These are phyloP conservation scores for Rhynchospora breviuscula DNA, from an alignment of 176 grass and related monocot species.

Conservation along the genomic window DNA sequence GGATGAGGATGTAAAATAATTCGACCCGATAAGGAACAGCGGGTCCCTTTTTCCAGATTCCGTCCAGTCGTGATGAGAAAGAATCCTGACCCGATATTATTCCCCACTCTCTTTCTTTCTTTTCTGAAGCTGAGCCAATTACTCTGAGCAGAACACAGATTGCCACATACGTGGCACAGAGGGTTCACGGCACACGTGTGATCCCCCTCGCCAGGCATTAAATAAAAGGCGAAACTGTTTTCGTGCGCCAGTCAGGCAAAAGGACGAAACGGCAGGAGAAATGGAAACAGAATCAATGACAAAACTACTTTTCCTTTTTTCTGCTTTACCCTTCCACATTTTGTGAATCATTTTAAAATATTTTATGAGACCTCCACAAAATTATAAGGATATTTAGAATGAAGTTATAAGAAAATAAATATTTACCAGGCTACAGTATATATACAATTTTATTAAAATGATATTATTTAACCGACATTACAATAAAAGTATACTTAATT, in stretches of 20 bases:
- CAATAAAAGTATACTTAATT: no score
- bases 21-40: not conserved
- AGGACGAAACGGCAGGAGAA: conserved; percentile 18
- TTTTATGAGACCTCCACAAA: not conserved
- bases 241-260: conserved; percentile 7
- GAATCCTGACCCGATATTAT: conserved; percentile 23
- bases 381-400: no score
- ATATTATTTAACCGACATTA: not conserved
- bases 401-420: no score
- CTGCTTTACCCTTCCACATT: not conserved
- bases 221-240: conserved; percentile 18
- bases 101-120: not conserved
- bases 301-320: not conserved
- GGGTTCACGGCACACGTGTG: conserved; percentile 16
- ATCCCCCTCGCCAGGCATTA: not conserved
- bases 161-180: not conserved
- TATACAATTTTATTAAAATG: not conserved
- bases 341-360: not conserved
- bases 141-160: not conserved
- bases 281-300: conserved; percentile 14
- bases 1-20: not conserved
- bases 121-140: not conserved
- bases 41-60: not conserved
- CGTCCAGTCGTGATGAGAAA: not conserved
- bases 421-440: no score